These are phyloP conservation scores for Boletus rufocinnamomeus DNA, from an alignment of 768 basidiomycete genomes.

Conservation along the genomic window DNA sequence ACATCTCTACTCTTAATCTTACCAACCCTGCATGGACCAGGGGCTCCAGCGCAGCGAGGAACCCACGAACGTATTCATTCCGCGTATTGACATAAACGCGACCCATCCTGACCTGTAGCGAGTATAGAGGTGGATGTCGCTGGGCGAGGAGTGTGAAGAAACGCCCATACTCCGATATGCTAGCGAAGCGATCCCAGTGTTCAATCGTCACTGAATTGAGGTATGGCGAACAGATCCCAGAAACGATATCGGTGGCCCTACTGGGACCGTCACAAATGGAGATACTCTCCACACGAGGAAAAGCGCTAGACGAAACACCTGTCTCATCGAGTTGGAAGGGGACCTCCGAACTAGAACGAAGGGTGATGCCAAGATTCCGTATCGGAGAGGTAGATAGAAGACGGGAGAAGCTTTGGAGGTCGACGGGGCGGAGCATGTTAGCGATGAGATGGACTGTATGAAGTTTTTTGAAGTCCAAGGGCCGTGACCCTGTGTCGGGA, in stretches of 20 bases:
- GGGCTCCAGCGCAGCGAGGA: conserved; percentile 7
- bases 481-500: background rate
- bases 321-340: background rate
- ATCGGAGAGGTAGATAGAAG: conserved; percentile 14
- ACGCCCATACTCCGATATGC: conserved; percentile 2
- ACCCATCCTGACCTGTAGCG: conserved; percentile 9
- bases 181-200: conserved; percentile 1
- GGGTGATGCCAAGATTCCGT: conserved; percentile 6
- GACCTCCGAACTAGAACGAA: conserved; percentile 5
- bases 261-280: conserved; percentile 8
- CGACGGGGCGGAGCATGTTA: conserved; percentile 11
- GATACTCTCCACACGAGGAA: conserved; percentile 8
- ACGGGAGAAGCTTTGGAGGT: conserved; percentile 7
- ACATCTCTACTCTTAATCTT: conserved; percentile 10
- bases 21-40: conserved; percentile 6
- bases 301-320: background rate
- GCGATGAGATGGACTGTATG: conserved; percentile 8
- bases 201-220: conserved; percentile 12
- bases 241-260: conserved; percentile 8
- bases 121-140: conserved; percentile 2
- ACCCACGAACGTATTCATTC: conserved; percentile 8
- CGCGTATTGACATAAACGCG: background rate
- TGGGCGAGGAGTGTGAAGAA: conserved; percentile 5
- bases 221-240: conserved; percentile 11
- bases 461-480: conserved; percentile 8